These are phyloP conservation scores for Amphirosellinia nigrospora DNA, from an alignment of 495 filamentous ascomycete genomes.

Conservation along the genomic window DNA sequence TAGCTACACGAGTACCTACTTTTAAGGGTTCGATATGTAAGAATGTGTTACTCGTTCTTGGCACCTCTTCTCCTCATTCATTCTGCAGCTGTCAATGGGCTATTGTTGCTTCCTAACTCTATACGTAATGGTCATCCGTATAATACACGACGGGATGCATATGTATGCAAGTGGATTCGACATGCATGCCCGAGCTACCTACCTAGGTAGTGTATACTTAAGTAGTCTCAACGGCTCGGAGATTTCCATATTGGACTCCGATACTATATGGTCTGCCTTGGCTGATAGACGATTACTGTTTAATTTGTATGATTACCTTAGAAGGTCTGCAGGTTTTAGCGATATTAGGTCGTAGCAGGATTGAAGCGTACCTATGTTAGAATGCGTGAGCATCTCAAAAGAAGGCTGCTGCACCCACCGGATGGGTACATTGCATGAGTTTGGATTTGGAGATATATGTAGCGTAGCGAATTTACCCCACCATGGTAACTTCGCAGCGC, in stretches of 20 bases:
- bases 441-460: neutral
- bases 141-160: slow-evolving; percentile 18
- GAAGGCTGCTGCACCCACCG: neutral
- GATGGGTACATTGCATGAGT: neutral
- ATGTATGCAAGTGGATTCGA: slow-evolving; percentile 4
- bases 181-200: neutral
- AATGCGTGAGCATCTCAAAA: no score
- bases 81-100: neutral
- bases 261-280: neutral
- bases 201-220: no score
- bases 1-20: neutral
- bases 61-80: neutral
- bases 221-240: neutral
- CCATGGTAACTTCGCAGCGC: neutral
- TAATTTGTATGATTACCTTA: neutral
- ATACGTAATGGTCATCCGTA: neutral
- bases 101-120: neutral
- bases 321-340: no score
- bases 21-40: neutral
- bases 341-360: no score
- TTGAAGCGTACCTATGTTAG: no score
- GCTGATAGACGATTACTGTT: neutral
- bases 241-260: neutral
- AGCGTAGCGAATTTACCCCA: neutral
- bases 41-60: neutral